Base-by-base conservation (phyloP, 768 basidiomycete genomes). In the Gloeophyllum trabeum region DNA sequence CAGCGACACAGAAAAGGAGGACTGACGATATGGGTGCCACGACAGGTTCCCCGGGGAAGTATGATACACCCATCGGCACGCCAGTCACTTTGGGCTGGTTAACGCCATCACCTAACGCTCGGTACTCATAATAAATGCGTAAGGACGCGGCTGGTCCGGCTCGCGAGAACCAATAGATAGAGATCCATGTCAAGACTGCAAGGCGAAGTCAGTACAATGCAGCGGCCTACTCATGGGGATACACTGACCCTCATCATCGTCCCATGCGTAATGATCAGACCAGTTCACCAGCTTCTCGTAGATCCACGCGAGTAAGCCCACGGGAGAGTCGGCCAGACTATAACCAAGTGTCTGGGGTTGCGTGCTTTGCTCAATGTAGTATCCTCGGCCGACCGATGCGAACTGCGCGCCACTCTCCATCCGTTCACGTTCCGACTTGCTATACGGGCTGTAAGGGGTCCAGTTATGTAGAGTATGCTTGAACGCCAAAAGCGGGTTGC, bases 101-200 rank as follows among this genome's bases (percentile, higher is more conserved):
- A 35, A 19, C 7, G 25, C 3, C 6, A 24, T 3, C 14, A 39
- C 28, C 12, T 7, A 4, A 13, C 42, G 7, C 35, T 23, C 38
- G 6, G 16, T 24, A 46, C 49, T 81, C 80, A 49, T 70, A 79
- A 53, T 80, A 81, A n/a, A 78, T 77, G 12, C 76, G 62, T 5
- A 71, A 18, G 0, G 78, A 70, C 0, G 78, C 73, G 2, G 75
- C 64, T 4, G 79, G 76, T 0, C 76, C 76, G 0, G 69, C 63
- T 6, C 69, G 67, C 5, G 76, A 78, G 56, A 79, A 77, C 62
- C 65, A 71, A 49, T 71, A 76, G 7, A 75, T 61, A 2, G 74
- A 76, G 19, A 76, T 54, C 75, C 77, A 81, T 0, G 73, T 75
- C 23, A 81, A 49, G 1, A 78, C 77, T 77, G 32, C 18, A 18